Base-by-base conservation (phyloP, 257 asterid species). In the Solanum microdontum region DNA sequence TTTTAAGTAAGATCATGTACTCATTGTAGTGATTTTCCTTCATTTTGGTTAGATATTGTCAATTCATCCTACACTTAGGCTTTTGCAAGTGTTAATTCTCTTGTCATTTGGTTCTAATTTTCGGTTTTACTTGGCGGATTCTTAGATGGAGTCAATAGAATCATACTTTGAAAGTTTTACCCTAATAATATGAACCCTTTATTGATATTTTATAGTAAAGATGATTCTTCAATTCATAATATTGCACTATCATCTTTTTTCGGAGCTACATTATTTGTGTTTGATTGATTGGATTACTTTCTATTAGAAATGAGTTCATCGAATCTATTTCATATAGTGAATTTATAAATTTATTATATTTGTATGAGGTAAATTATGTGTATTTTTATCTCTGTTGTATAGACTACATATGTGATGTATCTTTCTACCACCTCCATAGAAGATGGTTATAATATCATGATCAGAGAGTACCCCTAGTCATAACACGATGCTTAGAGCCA, bases 251-350 rank as follows among this genome's bases (percentile, higher is more conserved):
- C 33, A 51, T 45, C 82, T 23, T 45, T 40, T 73, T 87, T 45
- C 74, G n/a, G 11, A 33, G 80, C 60, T 82, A 51, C 80, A 87
- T 82, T 82, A 36, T 21, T 84, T 43, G 37, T 69, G 77, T 70
- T 55, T 87, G 14, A 58, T 68, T 87, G 48, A 88, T 74, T 33
- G 37, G 8, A 5, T 19, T 73, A 74, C 77, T 84, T 69, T 28
- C 74, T 19, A 86, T 58, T 86, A 87, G 37, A 80, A 72, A 90
- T 88, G 86, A 60, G 90, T 87, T 83, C 48, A 86, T 40, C 28
- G 23, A 72, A 64, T 17, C 6, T 33, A 32, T 73, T 73, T 19
- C 10, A 23, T 73, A 73, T 8, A 3, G 11, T 72, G 26, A 72
- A 55, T 55, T 51, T 17, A 51, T 17, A 51, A 51, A 17, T 19